Evolutionary conservation across 352 stramenopile species (phyloP), one percentile per base, ranked within the genome.

Genomic region (Phytophthora ohioensis): DNA sequence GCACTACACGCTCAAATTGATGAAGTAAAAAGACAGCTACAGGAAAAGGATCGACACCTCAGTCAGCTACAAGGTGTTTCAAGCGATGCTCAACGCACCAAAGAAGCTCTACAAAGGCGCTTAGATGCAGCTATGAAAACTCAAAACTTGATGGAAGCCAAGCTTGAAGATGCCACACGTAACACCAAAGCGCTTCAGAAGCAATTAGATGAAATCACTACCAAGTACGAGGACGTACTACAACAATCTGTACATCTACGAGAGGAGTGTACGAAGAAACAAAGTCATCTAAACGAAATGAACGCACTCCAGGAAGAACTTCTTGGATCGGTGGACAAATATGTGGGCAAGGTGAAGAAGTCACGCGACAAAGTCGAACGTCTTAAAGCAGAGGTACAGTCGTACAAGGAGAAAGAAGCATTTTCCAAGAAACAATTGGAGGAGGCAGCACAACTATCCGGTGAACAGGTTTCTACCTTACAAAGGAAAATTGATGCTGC

Each of bases 301-400:
- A 89, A 91, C 39, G 59, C 66, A 0, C 69, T 95, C 1, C 87
- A 95, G 51, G 87, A 95, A 38, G 84, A 90, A 32, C 15, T 95
- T 2, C 76, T 95, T 4, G 46, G 71, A 6, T 87, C 80, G 0
- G 77, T 93, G 10, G 82, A 91, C 21, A 76, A 83, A 36, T 78
- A 87, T 47, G 67, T 82, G 17, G 36, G 41, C 1, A 72, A 69
- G 9, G 51, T 64, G 3, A 81, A 85, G 42, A 68, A 78, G 38
- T 63, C 69, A 3, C 57, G 63, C 2, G 63, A 59, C 30, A 69
- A 84, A 66, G 65, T 73, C 11, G 67, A 73, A 15, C 38, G 65
- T 11, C 49, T 91, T 0, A 52, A 85, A 59, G 17, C 4, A 0
- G 58, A 84, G n/a, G 39, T 81, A 1, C 32, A 69, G 35, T 27